Evolutionary conservation across 2,329 filamentous ascomycete species (phyloP).

Genomic region (Alternaria atra): DNA sequence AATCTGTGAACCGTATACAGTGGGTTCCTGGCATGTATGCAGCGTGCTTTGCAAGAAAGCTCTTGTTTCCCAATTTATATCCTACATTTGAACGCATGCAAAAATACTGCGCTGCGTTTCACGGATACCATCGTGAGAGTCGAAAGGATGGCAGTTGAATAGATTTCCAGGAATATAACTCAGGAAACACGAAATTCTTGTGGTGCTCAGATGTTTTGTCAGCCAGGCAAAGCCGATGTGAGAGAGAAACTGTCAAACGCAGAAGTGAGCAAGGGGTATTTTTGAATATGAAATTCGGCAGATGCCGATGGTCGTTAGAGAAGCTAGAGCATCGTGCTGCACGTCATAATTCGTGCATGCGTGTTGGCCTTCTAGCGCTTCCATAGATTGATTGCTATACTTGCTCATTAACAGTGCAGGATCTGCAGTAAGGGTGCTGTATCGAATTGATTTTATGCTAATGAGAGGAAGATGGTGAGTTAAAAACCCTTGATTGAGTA

Average conservation of each 20-base stretch:
- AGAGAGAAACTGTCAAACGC: not conserved
- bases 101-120: not conserved
- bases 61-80: not conserved
- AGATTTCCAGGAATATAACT: not conserved
- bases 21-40: not conserved
- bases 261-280: not conserved
- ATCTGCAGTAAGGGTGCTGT: conserved; percentile 28
- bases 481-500: conserved; percentile 9
- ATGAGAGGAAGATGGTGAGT: conserved; percentile 14
- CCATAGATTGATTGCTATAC: conserved; percentile 20
- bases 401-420: conserved; percentile 19
- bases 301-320: conserved; percentile 1
- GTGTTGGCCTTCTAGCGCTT: conserved; percentile 21
- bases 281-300: conserved; percentile 1
- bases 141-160: not conserved
- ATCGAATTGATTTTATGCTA: conserved; percentile 16
- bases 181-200: not conserved
- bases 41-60: not conserved
- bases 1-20: not conserved
- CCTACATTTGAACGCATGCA: not conserved
- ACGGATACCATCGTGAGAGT: not conserved
- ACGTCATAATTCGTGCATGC: conserved; percentile 18
- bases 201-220: not conserved
- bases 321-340: conserved; percentile 13
- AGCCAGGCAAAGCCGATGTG: not conserved